These are phyloP conservation scores for Colletotrichum sidae DNA, from an alignment of 2,329 filamentous ascomycete genomes.

Conservation along the genomic window DNA sequence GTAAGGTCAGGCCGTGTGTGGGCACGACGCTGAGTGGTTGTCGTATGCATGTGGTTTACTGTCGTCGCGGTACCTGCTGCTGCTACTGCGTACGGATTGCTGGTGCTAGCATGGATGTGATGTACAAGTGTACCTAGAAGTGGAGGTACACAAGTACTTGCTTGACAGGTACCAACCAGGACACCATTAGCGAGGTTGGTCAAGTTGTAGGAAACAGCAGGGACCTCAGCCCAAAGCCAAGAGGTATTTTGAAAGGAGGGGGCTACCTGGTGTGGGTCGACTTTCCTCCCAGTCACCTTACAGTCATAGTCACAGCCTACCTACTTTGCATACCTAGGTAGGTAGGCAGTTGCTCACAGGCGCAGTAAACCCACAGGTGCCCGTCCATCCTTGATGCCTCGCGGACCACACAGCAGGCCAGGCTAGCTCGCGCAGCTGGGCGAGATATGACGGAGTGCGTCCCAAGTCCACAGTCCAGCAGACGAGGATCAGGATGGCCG, in stretches of 20 bases:
- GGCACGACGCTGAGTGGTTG: too few species aligned
- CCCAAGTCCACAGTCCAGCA: conserved; percentile 23
- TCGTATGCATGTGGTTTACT: too few species aligned
- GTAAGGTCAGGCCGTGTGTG: too few species aligned
- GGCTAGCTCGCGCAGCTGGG: conserved; percentile 36
- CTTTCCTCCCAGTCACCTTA: conserved; percentile 9
- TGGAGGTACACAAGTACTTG: too few species aligned
- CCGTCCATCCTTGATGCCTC: conserved; percentile 23
- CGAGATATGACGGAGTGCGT: conserved; percentile 37
- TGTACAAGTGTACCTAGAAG: too few species aligned
- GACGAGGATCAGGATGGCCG: not conserved
- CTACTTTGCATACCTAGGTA: too few species aligned
- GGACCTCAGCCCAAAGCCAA: not conserved
- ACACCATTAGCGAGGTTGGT: not conserved
- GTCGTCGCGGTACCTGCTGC: too few species aligned
- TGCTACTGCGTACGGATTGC: too few species aligned
- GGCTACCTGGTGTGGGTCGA: conserved; percentile 28
- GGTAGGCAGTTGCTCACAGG: too few species aligned
- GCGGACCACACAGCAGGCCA: conserved; percentile 36
- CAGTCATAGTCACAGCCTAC: too few species aligned
- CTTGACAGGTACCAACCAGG: too few species aligned
- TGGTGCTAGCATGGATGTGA: too few species aligned
- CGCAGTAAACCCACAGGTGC: not conserved
- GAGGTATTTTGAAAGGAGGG: conserved; percentile 33
- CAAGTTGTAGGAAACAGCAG: conserved; percentile 10